A percentile compares a stretch with the other conserved stretches of the same genome.
Evolutionary conservation across 345 rosid species (phyloP).

Genomic region (Linum usitatissimum): DNA sequence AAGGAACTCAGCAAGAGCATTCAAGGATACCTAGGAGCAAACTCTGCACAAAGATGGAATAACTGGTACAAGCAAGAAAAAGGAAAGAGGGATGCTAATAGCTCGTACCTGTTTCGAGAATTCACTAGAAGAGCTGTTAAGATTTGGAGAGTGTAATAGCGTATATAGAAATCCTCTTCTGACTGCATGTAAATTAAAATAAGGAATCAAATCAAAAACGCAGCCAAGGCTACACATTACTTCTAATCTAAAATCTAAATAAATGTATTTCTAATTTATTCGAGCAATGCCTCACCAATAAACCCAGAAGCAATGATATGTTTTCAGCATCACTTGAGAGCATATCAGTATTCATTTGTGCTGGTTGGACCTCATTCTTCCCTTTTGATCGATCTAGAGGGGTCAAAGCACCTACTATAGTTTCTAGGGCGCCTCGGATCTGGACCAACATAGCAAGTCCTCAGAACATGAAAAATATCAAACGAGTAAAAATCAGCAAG

Average conservation of each 20-base stretch:
- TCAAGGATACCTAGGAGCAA: constrained; percentile 13
- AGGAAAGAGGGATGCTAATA: constrained; percentile 3
- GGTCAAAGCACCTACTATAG: constrained; percentile 82
- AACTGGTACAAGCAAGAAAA: not conserved
- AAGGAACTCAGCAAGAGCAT: constrained; percentile 31
- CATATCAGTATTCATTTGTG: constrained; percentile 91
- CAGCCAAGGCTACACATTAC: not conserved
- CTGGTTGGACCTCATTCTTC: constrained; percentile 71
- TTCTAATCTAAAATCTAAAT: not conserved
- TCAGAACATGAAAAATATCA: not conserved
- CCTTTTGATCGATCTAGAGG: constrained; percentile 75
- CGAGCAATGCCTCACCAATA: constrained; percentile 54
- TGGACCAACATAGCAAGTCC: constrained; percentile 16
- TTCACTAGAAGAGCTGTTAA: constrained; percentile 89
- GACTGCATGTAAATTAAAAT: constrained; percentile 34
- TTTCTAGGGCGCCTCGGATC: constrained; percentile 94
- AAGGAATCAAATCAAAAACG: not conserved
- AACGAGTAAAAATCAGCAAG: not conserved
- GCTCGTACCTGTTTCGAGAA: constrained; percentile 72
- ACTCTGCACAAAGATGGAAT: not conserved
- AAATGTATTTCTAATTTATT: constrained; percentile 4
- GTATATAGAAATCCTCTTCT: constrained; percentile 91
- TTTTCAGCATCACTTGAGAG: constrained; percentile 88
- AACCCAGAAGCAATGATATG: constrained; percentile 80
- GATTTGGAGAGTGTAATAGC: constrained; percentile 91